Evolutionary conservation across 2,329 filamentous ascomycete genomes (phyloP).

Genomic region (Cordyceps cicadae): DNA sequence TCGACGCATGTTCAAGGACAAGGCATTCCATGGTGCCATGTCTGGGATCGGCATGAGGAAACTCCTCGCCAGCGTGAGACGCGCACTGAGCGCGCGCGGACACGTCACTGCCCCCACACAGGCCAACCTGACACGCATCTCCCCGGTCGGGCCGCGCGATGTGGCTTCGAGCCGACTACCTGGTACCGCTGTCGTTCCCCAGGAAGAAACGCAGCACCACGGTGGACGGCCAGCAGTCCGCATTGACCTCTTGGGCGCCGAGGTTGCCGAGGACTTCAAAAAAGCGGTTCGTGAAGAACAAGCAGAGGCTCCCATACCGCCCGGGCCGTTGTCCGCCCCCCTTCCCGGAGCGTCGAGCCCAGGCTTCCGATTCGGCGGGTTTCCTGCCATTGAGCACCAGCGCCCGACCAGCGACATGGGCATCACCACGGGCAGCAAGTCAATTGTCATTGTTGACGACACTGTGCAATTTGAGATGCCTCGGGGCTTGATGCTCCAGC

Average conservation of each 20-base stretch:
- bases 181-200: conserved; percentile 52
- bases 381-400: conserved; percentile 23
- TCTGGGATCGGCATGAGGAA: conserved; percentile 73
- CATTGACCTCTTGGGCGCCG: conserved; percentile 75
- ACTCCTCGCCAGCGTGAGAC: conserved; percentile 76
- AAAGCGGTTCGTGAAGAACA: conserved; percentile 60
- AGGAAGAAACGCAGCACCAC: conserved; percentile 37
- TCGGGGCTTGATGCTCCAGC: conserved; percentile 42
- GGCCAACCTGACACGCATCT: conserved; percentile 39
- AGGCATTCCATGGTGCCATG: conserved; percentile 49
- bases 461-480: conserved; percentile 44
- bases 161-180: conserved; percentile 51
- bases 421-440: conserved; percentile 76
- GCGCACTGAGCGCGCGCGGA: conserved; percentile 61
- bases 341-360: conserved; percentile 35
- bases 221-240: conserved; percentile 49
- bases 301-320: conserved; percentile 16
- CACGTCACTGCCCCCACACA: conserved; percentile 36
- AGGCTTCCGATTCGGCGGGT: conserved; percentile 28
- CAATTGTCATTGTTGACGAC: conserved; percentile 78
- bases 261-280: conserved; percentile 70
- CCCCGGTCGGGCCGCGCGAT: conserved; percentile 41
- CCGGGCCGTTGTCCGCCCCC: conserved; percentile 20
- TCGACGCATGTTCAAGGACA: conserved; percentile 34
- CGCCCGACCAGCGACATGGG: conserved; percentile 45